Conservation (phyloP, 176 grass and related monocot genomes). For the Calamus simplicifolius region DNA sequence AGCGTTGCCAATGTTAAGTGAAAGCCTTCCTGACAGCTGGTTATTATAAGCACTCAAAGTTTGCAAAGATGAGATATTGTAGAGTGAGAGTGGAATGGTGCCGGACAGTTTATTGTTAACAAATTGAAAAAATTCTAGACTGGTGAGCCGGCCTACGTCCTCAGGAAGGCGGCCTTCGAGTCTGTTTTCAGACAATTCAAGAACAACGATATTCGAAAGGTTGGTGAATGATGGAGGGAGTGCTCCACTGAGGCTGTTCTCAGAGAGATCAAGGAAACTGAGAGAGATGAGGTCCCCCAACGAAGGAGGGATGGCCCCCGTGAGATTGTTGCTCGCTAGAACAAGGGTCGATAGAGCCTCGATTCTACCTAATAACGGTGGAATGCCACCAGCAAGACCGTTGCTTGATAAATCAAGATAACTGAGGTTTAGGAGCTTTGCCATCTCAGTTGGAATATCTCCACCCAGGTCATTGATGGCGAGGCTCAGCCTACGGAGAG, state of each 20-base stretch:
- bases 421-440: background rate
- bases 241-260: background rate
- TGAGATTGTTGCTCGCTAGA: constrained; percentile 3
- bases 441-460: background rate
- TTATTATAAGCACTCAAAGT: background rate
- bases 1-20: constrained; percentile 10
- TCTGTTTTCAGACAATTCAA: constrained; percentile 5
- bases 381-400: background rate
- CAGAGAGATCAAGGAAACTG: background rate
- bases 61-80: constrained; percentile 10
- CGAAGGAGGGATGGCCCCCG: background rate
- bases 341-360: background rate
- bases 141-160: background rate
- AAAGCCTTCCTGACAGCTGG: constrained; percentile 6
- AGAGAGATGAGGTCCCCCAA: background rate
- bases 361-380: background rate
- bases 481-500: background rate
- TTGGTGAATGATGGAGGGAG: constrained; percentile 12
- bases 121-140: background rate
- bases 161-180: constrained; percentile 9
- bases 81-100: constrained; percentile 5
- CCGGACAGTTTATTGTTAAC: constrained; percentile 5
- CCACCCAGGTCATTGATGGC: background rate
- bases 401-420: background rate
- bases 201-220: background rate